phyloP scores from a whole-genome alignment of 176 grass and related monocot species.

The Echinochloa phyllopogon region DNA sequence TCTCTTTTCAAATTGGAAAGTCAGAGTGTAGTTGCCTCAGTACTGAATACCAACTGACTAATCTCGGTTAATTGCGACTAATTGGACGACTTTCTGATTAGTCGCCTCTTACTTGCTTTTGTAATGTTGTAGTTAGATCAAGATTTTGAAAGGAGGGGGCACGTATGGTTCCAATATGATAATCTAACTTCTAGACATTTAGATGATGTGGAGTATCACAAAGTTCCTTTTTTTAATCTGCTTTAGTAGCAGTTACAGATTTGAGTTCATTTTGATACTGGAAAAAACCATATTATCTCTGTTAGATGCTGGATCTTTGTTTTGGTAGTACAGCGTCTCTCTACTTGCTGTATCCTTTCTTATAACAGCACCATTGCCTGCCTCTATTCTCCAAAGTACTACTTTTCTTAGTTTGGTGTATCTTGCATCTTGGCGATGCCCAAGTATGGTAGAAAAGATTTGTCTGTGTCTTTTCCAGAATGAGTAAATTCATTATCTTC shows the following conservation, averaged over 20 bases:
- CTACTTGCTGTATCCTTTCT: neutral
- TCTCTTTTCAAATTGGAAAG: no score
- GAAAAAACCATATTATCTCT: neutral
- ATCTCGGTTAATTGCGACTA: no score
- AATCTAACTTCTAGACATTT: neutral
- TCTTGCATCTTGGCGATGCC: neutral
- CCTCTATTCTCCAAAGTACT: neutral
- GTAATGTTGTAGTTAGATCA: neutral
- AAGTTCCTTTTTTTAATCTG: neutral
- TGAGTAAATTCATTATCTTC: neutral
- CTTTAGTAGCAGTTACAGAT: neutral
- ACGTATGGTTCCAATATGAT: neutral
- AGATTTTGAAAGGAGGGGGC: neutral
- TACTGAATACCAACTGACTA: no score
- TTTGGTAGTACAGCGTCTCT: neutral
- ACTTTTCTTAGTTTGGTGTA: neutral
- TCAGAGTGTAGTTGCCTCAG: no score
- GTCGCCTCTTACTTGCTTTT: neutral
- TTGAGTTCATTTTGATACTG: neutral
- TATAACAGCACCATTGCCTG: neutral
- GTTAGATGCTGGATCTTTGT: constrained; percentile 21
- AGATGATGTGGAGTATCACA: neutral
- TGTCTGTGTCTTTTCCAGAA: neutral
- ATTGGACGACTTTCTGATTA: no score
- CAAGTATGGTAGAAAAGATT: neutral